Base-by-base conservation (phyloP, 805 yeast genomes). In the Saccharomycopsis guyanensis region DNA sequence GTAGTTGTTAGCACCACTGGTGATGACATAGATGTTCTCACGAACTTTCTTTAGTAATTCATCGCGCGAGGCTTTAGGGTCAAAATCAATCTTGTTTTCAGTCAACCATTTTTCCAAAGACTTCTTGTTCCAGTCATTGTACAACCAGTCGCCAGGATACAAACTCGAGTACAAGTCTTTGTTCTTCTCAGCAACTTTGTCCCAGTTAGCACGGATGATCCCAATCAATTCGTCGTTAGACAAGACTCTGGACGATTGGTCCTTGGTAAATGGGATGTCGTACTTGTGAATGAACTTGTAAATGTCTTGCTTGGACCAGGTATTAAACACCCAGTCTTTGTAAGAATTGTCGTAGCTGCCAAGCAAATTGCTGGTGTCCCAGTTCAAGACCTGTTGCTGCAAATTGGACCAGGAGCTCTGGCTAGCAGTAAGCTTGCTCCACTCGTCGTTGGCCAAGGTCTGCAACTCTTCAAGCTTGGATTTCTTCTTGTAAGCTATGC, bases 101-200 rank as follows among this genome's bases (percentile, higher is more conserved):
- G 64, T 56, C 47, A 82, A 63, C 76, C 82, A 76, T 13, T 59
- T 55, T 50, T 65, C 62, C 48, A 82, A 59, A 41, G 73, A 76
- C 6, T 69, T 69, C 6, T 60, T 57, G 19, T 71, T 62, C 86
- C 86, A 80, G 27, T 66, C 54, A 8, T 71, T 65, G 57, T 77
- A 79, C 47, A 76, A 61, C 72, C 73, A 71, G 29, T 66, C 66
- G 18, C 80, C 76, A 4, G 76, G 70, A 46, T 75, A 75, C 35
- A 59, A 58, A 4, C 76, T 76, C 18, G 72, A 64, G 7, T 58
- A 65, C 10, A 57, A 55, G 42, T 68, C 64, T 50, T 66, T 71
- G 55, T 72, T 65, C 20, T 62, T 56, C 55, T 68, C 62, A 2
- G 73, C 75, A 20, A 62, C 46, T 12, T 68, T 63, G 33, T 68